phyloP scores from a whole-genome alignment of 75 land plant genomes.

The Pinus tabuliformis region DNA sequence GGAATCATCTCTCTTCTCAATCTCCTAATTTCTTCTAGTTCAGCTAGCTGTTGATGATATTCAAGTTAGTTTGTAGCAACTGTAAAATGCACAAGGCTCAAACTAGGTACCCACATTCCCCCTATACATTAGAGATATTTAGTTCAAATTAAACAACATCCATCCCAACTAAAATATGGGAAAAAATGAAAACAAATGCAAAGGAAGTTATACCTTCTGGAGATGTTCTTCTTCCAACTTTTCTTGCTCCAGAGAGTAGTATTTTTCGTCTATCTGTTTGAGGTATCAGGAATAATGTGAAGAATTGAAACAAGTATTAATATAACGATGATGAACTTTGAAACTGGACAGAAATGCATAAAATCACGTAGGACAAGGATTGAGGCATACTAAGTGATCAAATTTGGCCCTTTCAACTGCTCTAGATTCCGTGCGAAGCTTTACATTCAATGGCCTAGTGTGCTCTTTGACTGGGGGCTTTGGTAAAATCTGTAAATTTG shows the following conservation, averaged over 20 bases:
- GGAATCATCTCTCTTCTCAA: slow-evolving; percentile 93
- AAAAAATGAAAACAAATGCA: too few relatives aligned
- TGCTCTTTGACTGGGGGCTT: slow-evolving; percentile 39
- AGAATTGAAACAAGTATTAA: background rate
- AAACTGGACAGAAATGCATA: background rate
- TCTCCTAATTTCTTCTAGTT: slow-evolving; percentile 74
- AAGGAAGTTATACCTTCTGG: slow-evolving; percentile 37
- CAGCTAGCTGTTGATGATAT: slow-evolving; percentile 42
- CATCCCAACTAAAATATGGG: too few relatives aligned
- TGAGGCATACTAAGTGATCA: slow-evolving; percentile 29
- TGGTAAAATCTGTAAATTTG: slow-evolving; percentile 19
- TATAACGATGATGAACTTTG: background rate
- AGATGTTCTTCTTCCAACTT: slow-evolving; percentile 49
- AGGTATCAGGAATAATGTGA: background rate
- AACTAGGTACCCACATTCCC: too few relatives aligned
- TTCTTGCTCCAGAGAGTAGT: slow-evolving; percentile 36
- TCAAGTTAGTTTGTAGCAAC: background rate
- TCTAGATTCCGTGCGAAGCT: slow-evolving; percentile 23
- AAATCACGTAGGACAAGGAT: background rate
- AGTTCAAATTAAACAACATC: too few relatives aligned
- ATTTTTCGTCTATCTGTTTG: slow-evolving; percentile 58
- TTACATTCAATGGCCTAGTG: slow-evolving; percentile 31
- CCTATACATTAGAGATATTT: too few relatives aligned
- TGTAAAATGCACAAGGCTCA: too few relatives aligned
- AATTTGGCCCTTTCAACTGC: slow-evolving; percentile 40